Evolutionary conservation across 805 yeast species (phyloP).

Genomic region (Nakazawaea populi): DNA sequence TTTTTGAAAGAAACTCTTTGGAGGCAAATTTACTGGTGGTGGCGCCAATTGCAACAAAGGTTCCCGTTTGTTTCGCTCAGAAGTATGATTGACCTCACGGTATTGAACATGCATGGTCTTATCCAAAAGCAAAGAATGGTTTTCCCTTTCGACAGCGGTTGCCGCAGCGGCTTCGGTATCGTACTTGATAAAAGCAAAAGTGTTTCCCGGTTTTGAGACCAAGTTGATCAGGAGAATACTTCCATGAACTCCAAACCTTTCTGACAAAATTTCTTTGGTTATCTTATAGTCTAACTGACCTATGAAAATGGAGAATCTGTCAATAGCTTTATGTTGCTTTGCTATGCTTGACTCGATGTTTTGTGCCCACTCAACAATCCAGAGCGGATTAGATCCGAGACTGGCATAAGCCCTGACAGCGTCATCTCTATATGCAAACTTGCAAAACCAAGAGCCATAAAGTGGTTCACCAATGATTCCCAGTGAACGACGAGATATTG

Average conservation of each 20-base stretch:
- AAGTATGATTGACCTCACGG: conserved; percentile 48
- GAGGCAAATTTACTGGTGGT: conserved; percentile 66
- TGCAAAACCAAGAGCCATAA: conserved; percentile 59
- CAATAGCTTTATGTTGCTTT: conserved; percentile 43
- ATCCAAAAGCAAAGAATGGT: conserved; percentile 68
- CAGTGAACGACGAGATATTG: neutral
- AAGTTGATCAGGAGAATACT: conserved; percentile 49
- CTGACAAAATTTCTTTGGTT: conserved; percentile 46
- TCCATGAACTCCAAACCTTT: conserved; percentile 67
- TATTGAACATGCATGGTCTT: conserved; percentile 84
- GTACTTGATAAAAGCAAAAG: conserved; percentile 72
- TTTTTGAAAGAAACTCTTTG: conserved; percentile 19
- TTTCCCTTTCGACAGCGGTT: conserved; percentile 79
- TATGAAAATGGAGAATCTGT: conserved; percentile 68
- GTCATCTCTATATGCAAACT: conserved; percentile 78
- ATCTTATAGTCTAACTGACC: conserved; percentile 61
- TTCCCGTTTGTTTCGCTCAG: conserved; percentile 14
- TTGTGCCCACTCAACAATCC: conserved; percentile 81
- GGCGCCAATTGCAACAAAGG: conserved; percentile 52
- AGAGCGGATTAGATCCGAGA: conserved; percentile 46
- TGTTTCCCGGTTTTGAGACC: conserved; percentile 42
- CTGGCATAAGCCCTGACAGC: conserved; percentile 81
- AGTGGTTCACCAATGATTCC: neutral
- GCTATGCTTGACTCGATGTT: conserved; percentile 47
- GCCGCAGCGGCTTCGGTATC: conserved; percentile 70